phyloP scores from a whole-genome alignment of 2,329 filamentous ascomycete species.

The Didymella sp. region DNA sequence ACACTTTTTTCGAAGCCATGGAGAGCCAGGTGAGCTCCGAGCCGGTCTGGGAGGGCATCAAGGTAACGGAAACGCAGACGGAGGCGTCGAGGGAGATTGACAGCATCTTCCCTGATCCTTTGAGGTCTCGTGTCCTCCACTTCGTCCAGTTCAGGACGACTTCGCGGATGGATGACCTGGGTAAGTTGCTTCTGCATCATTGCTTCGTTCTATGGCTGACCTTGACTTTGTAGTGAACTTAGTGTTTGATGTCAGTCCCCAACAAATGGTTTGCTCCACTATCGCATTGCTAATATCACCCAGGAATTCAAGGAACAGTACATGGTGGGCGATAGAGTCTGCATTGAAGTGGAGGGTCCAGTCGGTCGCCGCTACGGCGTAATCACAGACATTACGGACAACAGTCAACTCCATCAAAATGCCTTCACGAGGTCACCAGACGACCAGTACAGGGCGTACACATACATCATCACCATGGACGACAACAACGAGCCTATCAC shows the following conservation, averaged over 20 bases:
- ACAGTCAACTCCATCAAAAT: slow-evolving; percentile 37
- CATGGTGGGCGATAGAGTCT: slow-evolving; percentile 43
- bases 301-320: slow-evolving; percentile 48
- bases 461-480: slow-evolving; percentile 45
- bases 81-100: slow-evolving; percentile 86
- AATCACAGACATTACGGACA: slow-evolving; percentile 44
- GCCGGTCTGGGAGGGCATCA: slow-evolving; percentile 33
- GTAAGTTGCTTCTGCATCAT: slow-evolving; percentile 50
- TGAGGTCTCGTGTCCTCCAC: slow-evolving; percentile 89
- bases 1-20: slow-evolving; percentile 91
- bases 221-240: slow-evolving; percentile 34
- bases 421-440: slow-evolving; percentile 38
- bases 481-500: slow-evolving; percentile 57
- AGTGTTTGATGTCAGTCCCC: slow-evolving; percentile 39
- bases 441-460: slow-evolving; percentile 40
- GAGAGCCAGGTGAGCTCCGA: slow-evolving; percentile 79
- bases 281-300: slow-evolving; percentile 6
- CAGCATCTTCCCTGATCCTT: slow-evolving; percentile 85
- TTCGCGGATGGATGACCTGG: slow-evolving; percentile 81
- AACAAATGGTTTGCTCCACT: background rate
- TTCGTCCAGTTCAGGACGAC: slow-evolving; percentile 90
- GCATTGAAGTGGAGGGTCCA: slow-evolving; percentile 38
- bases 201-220: slow-evolving; percentile 40
- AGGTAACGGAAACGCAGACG: slow-evolving; percentile 50
- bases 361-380: slow-evolving; percentile 36